phyloP scores from a whole-genome alignment of 2,329 filamentous ascomycete genomes.

The Calonectria naviculata region DNA sequence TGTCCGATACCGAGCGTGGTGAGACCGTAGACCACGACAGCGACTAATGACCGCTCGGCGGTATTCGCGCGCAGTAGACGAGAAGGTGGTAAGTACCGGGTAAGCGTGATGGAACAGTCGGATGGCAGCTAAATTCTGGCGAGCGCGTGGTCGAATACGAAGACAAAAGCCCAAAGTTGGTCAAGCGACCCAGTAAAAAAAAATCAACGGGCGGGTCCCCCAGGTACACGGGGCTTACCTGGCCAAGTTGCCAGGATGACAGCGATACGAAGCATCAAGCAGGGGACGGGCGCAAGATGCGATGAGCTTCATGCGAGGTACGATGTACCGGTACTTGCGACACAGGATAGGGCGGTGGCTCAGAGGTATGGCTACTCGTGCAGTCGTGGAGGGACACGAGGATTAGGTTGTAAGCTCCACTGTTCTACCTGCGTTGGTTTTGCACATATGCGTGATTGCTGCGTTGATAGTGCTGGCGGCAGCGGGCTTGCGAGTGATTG shows the following conservation, averaged over 20 bases:
- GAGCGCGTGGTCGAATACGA: conserved; percentile 21
- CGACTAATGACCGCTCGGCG: conserved; percentile 10
- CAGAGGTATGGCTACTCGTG: conserved; percentile 17
- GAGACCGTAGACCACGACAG: conserved; percentile 11
- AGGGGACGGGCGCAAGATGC: conserved; percentile 36
- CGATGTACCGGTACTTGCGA: conserved; percentile 37
- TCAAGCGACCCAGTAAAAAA: conserved; percentile 12
- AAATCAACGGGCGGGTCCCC: conserved; percentile 21
- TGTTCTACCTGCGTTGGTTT: conserved; percentile 22
- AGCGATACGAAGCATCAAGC: conserved; percentile 40
- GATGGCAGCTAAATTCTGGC: conserved; percentile 8
- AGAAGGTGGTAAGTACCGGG: neutral
- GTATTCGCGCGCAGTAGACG: neutral
- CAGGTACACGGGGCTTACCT: conserved; percentile 15
- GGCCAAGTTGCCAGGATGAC: neutral
- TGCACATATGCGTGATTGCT: conserved; percentile 20
- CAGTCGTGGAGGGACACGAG: neutral
- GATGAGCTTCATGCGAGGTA: conserved; percentile 38
- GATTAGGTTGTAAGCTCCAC: conserved; percentile 6
- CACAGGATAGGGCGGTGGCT: conserved; percentile 25
- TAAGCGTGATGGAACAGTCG: conserved; percentile 11
- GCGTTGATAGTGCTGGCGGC: neutral
- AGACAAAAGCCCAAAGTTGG: conserved; percentile 11
- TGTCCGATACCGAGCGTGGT: conserved; percentile 8
- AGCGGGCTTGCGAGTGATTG: neutral